Conservation (phyloP, 257 asterid species). For the Verbascum thapsus region DNA sequence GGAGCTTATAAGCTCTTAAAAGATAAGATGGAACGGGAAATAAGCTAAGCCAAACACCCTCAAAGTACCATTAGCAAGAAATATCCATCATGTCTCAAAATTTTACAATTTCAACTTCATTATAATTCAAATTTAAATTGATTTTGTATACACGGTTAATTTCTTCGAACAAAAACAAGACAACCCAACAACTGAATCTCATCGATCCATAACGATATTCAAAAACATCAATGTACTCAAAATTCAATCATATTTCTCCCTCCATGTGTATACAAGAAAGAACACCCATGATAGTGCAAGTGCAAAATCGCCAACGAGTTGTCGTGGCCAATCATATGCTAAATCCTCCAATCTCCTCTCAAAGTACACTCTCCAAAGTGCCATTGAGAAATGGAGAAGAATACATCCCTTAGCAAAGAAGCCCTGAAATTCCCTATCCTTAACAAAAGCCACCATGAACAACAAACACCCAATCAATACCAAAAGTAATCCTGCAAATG, state of each 20-base stretch:
- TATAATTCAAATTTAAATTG: no score
- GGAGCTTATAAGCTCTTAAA: no score
- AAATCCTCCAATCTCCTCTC: constrained; percentile 72
- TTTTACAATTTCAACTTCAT: no score
- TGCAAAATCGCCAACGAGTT: constrained; percentile 60
- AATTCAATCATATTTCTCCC: constrained; percentile 64
- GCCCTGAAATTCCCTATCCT: constrained; percentile 66
- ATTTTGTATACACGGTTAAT: background rate
- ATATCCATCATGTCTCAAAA: no score
- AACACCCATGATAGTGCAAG: constrained; percentile 71
- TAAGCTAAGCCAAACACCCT: no score
- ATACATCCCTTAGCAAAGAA: constrained; percentile 64
- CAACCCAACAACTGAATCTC: no score
- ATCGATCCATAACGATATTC: background rate
- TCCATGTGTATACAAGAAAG: constrained; percentile 63
- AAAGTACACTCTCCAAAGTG: constrained; percentile 64
- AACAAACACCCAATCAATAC: constrained; percentile 54
- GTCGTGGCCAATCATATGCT: constrained; percentile 71
- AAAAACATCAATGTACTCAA: background rate
- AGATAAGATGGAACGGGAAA: no score
- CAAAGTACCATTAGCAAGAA: no score
- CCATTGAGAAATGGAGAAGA: constrained; percentile 55
- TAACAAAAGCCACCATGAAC: constrained; percentile 71
- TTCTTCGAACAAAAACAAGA: background rate
- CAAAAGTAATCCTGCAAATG: constrained; percentile 65